Conservation (phyloP, 176 grass and related monocot genomes). For the Eleusine indica region DNA sequence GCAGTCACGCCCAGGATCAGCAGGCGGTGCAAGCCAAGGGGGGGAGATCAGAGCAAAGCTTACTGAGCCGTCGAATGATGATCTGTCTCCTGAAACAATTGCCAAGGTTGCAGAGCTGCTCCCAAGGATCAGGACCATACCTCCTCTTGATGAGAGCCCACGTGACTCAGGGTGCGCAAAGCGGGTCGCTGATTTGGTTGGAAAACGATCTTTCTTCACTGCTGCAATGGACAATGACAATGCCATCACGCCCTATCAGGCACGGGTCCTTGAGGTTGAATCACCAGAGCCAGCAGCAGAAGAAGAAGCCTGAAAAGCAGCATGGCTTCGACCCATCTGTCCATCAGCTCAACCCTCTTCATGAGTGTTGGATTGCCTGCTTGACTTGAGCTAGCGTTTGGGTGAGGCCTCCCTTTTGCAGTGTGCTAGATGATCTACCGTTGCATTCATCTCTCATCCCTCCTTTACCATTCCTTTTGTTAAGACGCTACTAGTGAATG, state of each 20-base stretch:
- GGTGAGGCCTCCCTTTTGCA: constrained; percentile 32
- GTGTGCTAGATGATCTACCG: constrained; percentile 29
- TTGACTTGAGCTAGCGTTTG: constrained; percentile 45
- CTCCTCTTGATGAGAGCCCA: constrained; percentile 50
- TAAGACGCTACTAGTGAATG: constrained; percentile 35
- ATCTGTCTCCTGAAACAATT: constrained; percentile 55
- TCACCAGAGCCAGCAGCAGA: constrained; percentile 6
- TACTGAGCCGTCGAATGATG: neutral
- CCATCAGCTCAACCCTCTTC: constrained; percentile 20
- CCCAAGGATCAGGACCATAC: constrained; percentile 73
- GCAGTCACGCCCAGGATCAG: constrained; percentile 39
- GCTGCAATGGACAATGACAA: constrained; percentile 25
- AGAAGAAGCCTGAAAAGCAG: constrained; percentile 8
- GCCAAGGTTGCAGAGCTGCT: constrained; percentile 67
- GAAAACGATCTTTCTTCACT: constrained; percentile 62
- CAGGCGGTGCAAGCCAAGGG: neutral
- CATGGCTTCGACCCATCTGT: constrained; percentile 5
- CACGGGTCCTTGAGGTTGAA: constrained; percentile 45
- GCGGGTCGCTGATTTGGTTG: constrained; percentile 62
- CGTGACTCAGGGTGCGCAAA: constrained; percentile 83
- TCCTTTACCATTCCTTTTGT: constrained; percentile 16
- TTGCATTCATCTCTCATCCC: constrained; percentile 42
- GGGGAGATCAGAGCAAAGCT: constrained; percentile 27
- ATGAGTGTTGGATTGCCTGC: constrained; percentile 32
- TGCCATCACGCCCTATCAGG: constrained; percentile 39